A percentile compares a stretch with the other conserved stretches of the same genome.
Evolutionary conservation across 1,284 basidiomycete genomes (phyloP).

Genomic region (Phylloboletellus chloephorus): DNA sequence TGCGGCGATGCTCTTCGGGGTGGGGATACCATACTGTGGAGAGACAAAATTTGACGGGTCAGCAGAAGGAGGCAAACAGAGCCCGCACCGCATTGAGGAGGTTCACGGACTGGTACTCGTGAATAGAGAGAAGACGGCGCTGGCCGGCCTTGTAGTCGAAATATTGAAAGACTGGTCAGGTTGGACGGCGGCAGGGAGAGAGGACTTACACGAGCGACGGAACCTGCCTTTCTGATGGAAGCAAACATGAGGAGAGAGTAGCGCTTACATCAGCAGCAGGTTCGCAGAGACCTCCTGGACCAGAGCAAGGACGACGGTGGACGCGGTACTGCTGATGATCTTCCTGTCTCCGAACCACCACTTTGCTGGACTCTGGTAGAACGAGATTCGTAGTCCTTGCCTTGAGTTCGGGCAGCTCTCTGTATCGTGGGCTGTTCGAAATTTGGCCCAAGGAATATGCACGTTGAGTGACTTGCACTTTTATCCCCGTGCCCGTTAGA

Average conservation of each 20-base stretch:
- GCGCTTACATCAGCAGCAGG: constrained; percentile 26
- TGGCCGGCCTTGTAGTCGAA: constrained; percentile 55
- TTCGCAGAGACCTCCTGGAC: too few relatives aligned
- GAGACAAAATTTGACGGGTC: neutral
- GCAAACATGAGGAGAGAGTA: constrained; percentile 43
- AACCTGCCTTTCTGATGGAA: constrained; percentile 55
- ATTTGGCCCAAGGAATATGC: constrained; percentile 70
- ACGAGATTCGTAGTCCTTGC: constrained; percentile 44
- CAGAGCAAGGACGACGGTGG: constrained; percentile 78
- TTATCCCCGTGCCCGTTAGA: constrained; percentile 4
- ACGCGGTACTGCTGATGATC: constrained; percentile 30
- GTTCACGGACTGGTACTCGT: constrained; percentile 97
- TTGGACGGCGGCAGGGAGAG: neutral
- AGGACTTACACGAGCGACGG: constrained; percentile 54
- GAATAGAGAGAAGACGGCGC: constrained; percentile 93
- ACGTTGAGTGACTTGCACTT: constrained; percentile 1
- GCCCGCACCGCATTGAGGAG: constrained; percentile 78
- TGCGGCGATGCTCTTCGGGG: constrained; percentile 89
- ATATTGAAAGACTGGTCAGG: constrained; percentile 1
- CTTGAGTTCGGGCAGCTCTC: constrained; percentile 70
- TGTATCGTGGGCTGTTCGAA: constrained; percentile 57
- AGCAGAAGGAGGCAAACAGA: constrained; percentile 3
- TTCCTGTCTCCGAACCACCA: constrained; percentile 69
- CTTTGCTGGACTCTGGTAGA: constrained; percentile 54
- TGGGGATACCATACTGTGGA: constrained; percentile 94